Percentiles rank a stretch among this genome's conserved stretches.
Conservation (phyloP, 2,329 filamentous ascomycete genomes). For the Mollisiaceae sp. region DNA sequence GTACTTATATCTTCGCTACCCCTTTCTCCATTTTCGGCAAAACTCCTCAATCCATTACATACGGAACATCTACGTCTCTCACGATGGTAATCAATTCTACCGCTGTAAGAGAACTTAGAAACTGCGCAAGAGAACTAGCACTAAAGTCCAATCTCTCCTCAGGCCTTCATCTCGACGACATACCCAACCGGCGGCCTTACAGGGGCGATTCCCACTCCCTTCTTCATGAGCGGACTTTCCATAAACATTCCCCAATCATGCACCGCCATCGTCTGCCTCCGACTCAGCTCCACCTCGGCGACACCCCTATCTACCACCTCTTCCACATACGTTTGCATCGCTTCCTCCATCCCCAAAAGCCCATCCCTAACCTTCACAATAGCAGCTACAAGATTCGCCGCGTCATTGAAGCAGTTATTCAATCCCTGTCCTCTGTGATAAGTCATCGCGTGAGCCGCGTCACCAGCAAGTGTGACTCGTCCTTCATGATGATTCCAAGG, state of each 20-base stretch:
- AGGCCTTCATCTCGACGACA: background rate
- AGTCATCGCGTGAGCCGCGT: background rate
- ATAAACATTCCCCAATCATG: background rate
- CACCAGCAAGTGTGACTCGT: background rate
- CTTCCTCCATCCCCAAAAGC: background rate
- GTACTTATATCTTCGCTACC: too few species aligned
- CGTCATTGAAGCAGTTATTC: constrained; percentile 2
- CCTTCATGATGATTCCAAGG: background rate
- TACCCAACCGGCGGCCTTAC: background rate
- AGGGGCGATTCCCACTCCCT: background rate
- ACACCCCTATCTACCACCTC: background rate
- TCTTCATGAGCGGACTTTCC: background rate
- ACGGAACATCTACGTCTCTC: too few species aligned
- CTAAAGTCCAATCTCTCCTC: background rate
- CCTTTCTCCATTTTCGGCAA: too few species aligned
- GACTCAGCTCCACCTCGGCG: background rate
- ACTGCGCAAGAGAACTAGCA: too few species aligned
- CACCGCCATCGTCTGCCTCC: constrained; percentile 1
- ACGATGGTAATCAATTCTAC: too few species aligned
- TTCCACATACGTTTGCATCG: background rate
- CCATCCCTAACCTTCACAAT: background rate
- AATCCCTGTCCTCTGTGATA: background rate
- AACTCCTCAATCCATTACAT: too few species aligned
- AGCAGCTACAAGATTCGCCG: background rate
- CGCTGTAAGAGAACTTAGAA: too few species aligned